Base-by-base conservation (phyloP, 2,329 filamentous ascomycete species). In the Phialocephala subalpina region DNA sequence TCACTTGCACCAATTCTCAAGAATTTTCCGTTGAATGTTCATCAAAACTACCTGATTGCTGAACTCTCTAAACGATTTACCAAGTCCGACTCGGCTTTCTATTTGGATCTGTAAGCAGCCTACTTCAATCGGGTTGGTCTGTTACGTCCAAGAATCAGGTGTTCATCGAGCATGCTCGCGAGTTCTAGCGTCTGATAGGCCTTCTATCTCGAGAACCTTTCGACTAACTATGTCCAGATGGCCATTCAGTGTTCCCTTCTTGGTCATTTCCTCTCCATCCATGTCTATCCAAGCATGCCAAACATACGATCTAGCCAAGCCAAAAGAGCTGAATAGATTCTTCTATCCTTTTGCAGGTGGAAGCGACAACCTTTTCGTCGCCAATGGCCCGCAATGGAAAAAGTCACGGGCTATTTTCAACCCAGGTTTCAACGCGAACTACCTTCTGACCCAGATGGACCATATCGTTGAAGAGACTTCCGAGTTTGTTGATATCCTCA, bases 341-440 rank as follows among this genome's bases (percentile, higher is more conserved):
- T 69, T 73, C 11, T 33, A 58, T 22, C 62, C 67, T 2, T 65
- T 73, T 35, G 58, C 67, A 5, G 68, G 70, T 11, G 66, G 64
- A 14, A 55, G 35, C 2, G 62, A 65, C 11, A 69, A 66, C 18
- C 57, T 73, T 8, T 71, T 73, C 56, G 66, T 66, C 1, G 62
- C 65, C 35, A 68, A 68, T 27, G 72, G 67, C 52, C 40, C 63
- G n/a, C 64, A 70, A 49, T 75, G 73, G 73, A 74, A 71, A 58
- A 66, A 60, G 18, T 58, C 65, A 2, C 70, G 72, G 2, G 64
- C 67, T 20, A 47, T 74, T 5, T 75, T 74, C 20, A 72, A 68
- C 58, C 69, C 68, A n/a, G 72, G 73, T 2, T 74, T 75, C 57
- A 62, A 60, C 14, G 55, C 67, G 12, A 62, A 57, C 11, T 64